A percentile compares a stretch with the other conserved stretches of the same genome.
Conservation (phyloP, 2,329 filamentous ascomycete species). For the Pseudonectria buxi region DNA sequence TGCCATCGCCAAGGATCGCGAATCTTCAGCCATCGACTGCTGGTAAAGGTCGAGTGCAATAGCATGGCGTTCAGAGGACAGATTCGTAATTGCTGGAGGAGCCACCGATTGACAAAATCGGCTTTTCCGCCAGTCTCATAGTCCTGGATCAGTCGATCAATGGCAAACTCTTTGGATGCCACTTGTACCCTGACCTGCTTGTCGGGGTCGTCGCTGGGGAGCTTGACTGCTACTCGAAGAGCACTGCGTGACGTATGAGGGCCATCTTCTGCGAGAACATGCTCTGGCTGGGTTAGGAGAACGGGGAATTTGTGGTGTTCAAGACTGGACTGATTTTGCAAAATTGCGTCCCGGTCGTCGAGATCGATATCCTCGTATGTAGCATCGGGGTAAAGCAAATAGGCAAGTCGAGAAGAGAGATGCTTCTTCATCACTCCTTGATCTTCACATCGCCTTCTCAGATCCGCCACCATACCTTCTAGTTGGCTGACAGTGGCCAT, state of each 20-base stretch:
- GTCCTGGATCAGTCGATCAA: constrained; percentile 35
- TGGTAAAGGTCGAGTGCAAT: constrained; percentile 31
- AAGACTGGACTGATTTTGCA: constrained; percentile 21
- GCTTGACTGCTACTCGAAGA: constrained; percentile 30
- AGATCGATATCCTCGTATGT: constrained; percentile 38
- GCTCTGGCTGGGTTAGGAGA: constrained; percentile 42
- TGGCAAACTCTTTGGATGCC: constrained; percentile 43
- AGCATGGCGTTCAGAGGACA: constrained; percentile 39
- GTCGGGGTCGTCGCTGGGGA: constrained; percentile 30
- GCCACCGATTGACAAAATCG: constrained; percentile 45
- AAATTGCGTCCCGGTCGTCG: constrained; percentile 20
- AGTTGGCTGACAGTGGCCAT: constrained; percentile 27
- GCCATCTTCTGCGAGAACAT: constrained; percentile 31
- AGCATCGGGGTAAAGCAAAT: constrained; percentile 31
- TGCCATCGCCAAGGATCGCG: constrained; percentile 30
- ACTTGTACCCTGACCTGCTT: constrained; percentile 30
- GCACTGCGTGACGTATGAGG: constrained; percentile 37
- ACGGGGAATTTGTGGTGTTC: constrained; percentile 36
- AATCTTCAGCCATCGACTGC: constrained; percentile 24
- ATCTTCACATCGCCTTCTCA: constrained; percentile 35
- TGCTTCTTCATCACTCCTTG: constrained; percentile 38
- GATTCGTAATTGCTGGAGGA: constrained; percentile 43
- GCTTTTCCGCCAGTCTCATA: constrained; percentile 30
- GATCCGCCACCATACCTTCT: constrained; percentile 25
- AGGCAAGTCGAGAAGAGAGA: constrained; percentile 31